Evolutionary conservation across 2,329 filamentous ascomycete genomes (phyloP), one percentile per base, ranked within the genome.

Genomic region (Aschersonia sp.): DNA sequence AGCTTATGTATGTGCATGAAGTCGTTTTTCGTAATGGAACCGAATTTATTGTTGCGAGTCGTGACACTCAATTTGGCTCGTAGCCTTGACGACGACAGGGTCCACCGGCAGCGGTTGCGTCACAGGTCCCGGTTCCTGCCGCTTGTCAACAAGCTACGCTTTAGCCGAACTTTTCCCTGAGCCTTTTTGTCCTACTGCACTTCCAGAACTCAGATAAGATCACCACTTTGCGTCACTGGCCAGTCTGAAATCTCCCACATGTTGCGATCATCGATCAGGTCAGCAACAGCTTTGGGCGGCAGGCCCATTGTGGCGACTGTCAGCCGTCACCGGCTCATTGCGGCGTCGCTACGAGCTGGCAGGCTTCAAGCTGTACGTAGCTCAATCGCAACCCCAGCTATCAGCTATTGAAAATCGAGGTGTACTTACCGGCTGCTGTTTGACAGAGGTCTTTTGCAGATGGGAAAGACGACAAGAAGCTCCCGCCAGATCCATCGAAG

Each of bases 191-290:
- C 55, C 54, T 56, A 56, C 54, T 57, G 52, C 59, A 60, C 55
- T 53, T 50, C 51, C 38, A 31, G 43, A 46, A 50, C 46, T 46
- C 35, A 47, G 46, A 48, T 47, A 51, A 55, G 54, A 59, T 56
- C 43, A 44, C 30, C 43, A 28, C 30, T 31, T 7, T 30, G 9
- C 43, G 30, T 44, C 9, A 5, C 28, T 29, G 58, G 58, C 60
- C 51, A 57, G 61, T 65, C 66, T 7, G 65, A 63, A 62, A 65
- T 72, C 69, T 70, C 68, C 69, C 71, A 72, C 71, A 83, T 83
- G 79, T 74, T 83, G 75, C 79, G 78, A 71, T 77, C 76, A 65
- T 81, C 78, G 66, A 69, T 82, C 70, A 77, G 73, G 70, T 79
- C 78, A 65, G 74, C 74, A 62, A 77, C 72, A 72, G 70, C 72